Conservation (phyloP, 805 yeast species). For the Wickerhamiella vanderwaltii region DNA sequence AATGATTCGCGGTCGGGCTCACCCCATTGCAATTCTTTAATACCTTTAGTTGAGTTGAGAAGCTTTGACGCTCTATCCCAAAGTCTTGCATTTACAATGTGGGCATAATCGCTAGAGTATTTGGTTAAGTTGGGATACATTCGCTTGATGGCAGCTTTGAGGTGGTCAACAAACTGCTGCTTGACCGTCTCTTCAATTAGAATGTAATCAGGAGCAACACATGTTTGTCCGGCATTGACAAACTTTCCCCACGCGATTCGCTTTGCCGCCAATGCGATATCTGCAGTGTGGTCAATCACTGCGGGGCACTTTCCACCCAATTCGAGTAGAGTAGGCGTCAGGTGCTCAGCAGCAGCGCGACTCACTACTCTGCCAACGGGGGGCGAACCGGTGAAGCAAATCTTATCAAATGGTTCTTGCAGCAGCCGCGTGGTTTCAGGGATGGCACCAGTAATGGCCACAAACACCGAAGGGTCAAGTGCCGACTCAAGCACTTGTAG, state of each 20-base stretch:
- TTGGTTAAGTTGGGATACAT: constrained; percentile 34
- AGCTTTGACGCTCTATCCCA: constrained; percentile 36
- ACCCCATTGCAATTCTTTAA: constrained; percentile 23
- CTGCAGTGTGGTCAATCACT: constrained; percentile 43
- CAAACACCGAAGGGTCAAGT: constrained; percentile 44
- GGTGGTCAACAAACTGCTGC: constrained; percentile 36
- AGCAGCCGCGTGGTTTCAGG: constrained; percentile 49
- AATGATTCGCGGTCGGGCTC: constrained; percentile 29
- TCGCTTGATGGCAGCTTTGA: constrained; percentile 33
- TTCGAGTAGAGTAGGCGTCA: constrained; percentile 74
- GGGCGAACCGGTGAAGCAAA: constrained; percentile 74
- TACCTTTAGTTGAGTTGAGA: constrained; percentile 28
- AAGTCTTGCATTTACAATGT: constrained; percentile 46
- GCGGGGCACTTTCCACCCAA: constrained; percentile 91
- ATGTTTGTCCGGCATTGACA: constrained; percentile 77
- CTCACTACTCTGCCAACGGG: constrained; percentile 68
- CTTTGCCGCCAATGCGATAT: constrained; percentile 34
- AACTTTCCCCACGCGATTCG: constrained; percentile 71
- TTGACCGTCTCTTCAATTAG: constrained; percentile 51
- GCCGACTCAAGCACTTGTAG: constrained; percentile 42
- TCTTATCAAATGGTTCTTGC: constrained; percentile 60
- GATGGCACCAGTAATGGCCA: constrained; percentile 61
- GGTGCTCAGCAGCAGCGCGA: constrained; percentile 65
- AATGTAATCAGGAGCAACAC: constrained; percentile 79
- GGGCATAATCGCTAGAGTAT: constrained; percentile 38